Percentiles rank a stretch among this genome's conserved stretches.
These are phyloP conservation scores for Umbelopsis ramanniana DNA, from an alignment of 192 early-diverging fungal species.

Conservation along the genomic window DNA sequence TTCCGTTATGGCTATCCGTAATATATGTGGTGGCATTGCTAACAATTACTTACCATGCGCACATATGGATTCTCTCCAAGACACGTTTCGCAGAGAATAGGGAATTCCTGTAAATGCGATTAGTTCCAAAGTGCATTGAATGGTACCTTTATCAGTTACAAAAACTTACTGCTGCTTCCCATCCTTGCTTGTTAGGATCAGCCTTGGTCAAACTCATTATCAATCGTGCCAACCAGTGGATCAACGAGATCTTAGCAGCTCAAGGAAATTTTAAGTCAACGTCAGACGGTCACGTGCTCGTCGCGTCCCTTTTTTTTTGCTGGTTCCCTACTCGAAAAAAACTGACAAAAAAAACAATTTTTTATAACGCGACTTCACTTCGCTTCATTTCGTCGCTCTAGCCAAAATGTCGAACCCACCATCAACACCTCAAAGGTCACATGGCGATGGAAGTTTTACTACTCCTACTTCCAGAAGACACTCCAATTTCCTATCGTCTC, in stretches of 20 bases:
- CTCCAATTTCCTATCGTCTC: slow-evolving; percentile 24
- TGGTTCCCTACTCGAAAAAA: neutral
- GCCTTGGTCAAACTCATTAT: slow-evolving; percentile 52
- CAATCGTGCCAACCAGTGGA: neutral
- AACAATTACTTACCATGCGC: slow-evolving; percentile 78
- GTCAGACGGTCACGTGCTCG: slow-evolving; percentile 12
- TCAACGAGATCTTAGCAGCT: neutral
- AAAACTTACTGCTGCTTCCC: slow-evolving; percentile 59
- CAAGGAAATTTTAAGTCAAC: neutral
- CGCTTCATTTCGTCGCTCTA: neutral
- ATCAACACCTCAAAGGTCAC: slow-evolving; percentile 9
- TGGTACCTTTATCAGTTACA: neutral
- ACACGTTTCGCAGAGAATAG: slow-evolving; percentile 96
- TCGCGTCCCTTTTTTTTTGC: neutral
- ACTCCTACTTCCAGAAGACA: slow-evolving; percentile 20
- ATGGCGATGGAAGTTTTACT: slow-evolving; percentile 2
- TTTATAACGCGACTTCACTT: slow-evolving; percentile 16
- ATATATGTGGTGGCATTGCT: no score
- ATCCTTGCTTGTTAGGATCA: slow-evolving; percentile 65
- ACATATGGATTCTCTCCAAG: slow-evolving; percentile 98
- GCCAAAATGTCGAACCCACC: slow-evolving; percentile 17
- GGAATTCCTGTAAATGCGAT: slow-evolving; percentile 64
- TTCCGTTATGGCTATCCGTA: neutral
- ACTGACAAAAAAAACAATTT: neutral
- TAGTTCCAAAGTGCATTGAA: neutral